Evolutionary conservation across 805 yeast species (phyloP), one percentile per base, ranked within the genome.

Genomic region (Hanseniaspora pseudoguilliermondii): DNA sequence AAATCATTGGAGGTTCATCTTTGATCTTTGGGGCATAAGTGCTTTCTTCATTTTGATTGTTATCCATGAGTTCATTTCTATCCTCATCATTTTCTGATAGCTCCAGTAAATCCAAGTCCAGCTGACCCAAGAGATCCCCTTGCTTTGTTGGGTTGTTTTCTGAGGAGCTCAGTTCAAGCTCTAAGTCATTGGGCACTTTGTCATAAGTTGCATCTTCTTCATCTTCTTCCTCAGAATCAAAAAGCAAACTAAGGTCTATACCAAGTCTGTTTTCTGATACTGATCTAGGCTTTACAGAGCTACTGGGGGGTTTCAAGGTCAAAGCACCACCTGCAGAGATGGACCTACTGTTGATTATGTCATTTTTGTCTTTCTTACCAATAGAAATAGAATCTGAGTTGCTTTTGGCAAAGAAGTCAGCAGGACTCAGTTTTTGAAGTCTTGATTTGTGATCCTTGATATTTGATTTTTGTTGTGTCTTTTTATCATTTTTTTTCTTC

Each of bases 251-350:
- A 5, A 35, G 29, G n/a, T 53, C 50, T 6, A 53, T 15, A 9
- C 32, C 34, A 35, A 42, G 34, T 20, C 41, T 48, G n/a, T 53
- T 48, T 16, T 48, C 41, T 7, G 56, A 53, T 5, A 49, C 25
- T 6, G 44, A 49, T 27, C 52, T 38, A 11, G 40, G 13, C 10
- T 18, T 39, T 36, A 29, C 51, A 21, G 23, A 47, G 15, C 15
- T 47, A 15, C 9, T 47, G 8, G 39, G 18, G 15, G 16, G 11
- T 20, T 47, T 47, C 11, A 27, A 23, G 21, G 25, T 36, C 15
- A 47, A 23, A 20, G 42, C 27, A 16, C 41, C 35, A 18, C 49
- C 39, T 10, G 49, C 49, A 11, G 49, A 46, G 4, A 46, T 39
- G 13, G 49, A 46, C 16, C 49, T 46, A n/a, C 35, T 46, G 18